Conservation (phyloP, 1,284 basidiomycete genomes). For the Chiua sp. region DNA sequence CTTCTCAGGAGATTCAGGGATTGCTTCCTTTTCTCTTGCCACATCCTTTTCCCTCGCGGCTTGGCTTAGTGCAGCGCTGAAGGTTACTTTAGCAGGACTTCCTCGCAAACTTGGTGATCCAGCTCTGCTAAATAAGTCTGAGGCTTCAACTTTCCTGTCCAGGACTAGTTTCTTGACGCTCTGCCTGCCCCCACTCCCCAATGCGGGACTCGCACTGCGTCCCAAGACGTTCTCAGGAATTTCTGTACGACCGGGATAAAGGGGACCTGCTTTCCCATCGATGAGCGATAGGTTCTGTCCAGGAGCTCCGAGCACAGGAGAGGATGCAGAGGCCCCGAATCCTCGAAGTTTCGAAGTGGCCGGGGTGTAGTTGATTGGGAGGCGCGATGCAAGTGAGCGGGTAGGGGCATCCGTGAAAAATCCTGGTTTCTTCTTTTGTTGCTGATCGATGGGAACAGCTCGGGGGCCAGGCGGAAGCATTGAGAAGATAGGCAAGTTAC, state of each 20-base stretch:
- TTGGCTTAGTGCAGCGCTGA: conserved; percentile 74
- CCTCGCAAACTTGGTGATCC: conserved; percentile 47
- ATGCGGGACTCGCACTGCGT: conserved; percentile 70
- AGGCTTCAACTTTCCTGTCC: conserved; percentile 78
- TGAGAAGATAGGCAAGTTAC: conserved; percentile 78
- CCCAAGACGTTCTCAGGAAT: conserved; percentile 60
- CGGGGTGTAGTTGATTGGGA: conserved; percentile 66
- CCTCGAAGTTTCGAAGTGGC: conserved; percentile 73
- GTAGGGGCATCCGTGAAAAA: conserved; percentile 75
- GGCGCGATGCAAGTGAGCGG: conserved; percentile 64
- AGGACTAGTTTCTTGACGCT: conserved; percentile 97
- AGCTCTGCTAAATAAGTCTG: conserved; percentile 69
- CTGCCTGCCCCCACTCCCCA: conserved; percentile 72
- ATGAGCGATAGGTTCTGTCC: conserved; percentile 50
- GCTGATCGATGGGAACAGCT: conserved; percentile 61
- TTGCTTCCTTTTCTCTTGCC: conserved; percentile 67
- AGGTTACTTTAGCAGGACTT: conserved; percentile 60
- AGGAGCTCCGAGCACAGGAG: conserved; percentile 34
- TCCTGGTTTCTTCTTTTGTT: conserved; percentile 72
- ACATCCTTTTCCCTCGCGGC: conserved; percentile 74
- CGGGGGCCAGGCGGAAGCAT: conserved; percentile 75
- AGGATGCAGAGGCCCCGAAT: conserved; percentile 56
- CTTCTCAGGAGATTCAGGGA: conserved; percentile 35
- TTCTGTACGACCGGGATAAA: conserved; percentile 55
- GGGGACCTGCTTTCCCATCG: conserved; percentile 55